Percentiles rank a stretch among this genome's conserved stretches.
Conservation (phyloP, 1,139 yeast genomes). For the Yamadazyma siamensis region DNA sequence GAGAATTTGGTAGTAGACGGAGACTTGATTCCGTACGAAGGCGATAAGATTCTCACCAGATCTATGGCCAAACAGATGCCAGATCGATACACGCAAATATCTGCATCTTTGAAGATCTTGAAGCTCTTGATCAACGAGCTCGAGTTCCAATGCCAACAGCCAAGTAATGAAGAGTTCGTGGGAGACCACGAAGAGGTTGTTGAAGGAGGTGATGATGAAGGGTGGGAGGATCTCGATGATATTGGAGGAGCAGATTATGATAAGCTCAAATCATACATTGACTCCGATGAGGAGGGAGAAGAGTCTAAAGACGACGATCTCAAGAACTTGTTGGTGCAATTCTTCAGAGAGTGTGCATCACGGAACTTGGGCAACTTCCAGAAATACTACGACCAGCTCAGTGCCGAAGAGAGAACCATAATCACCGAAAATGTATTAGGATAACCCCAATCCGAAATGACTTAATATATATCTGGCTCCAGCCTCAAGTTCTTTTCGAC, state of each 20-base stretch:
- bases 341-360: slow-evolving; percentile 62
- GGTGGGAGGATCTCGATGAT: slow-evolving; percentile 81
- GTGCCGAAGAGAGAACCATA: slow-evolving; percentile 55
- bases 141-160: slow-evolving; percentile 52
- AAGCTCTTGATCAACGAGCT: slow-evolving; percentile 70
- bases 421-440: slow-evolving; percentile 40
- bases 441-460: no score
- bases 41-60: slow-evolving; percentile 70
- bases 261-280: slow-evolving; percentile 52
- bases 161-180: slow-evolving; percentile 37
- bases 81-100: slow-evolving; percentile 57
- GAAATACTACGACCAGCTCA: slow-evolving; percentile 47
- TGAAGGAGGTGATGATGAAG: slow-evolving; percentile 53
- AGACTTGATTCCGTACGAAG: slow-evolving; percentile 63
- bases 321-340: slow-evolving; percentile 47
- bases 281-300: slow-evolving; percentile 40
- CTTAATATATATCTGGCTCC: no score
- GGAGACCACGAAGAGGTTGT: slow-evolving; percentile 26
- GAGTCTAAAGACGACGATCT: slow-evolving; percentile 40
- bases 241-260: slow-evolving; percentile 60
- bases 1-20: slow-evolving; percentile 65
- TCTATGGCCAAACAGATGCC: slow-evolving; percentile 77
- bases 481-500: no score
- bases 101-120: slow-evolving; percentile 70
- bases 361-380: slow-evolving; percentile 55